phyloP scores from a whole-genome alignment of 1,139 yeast species.

The Saccharomycopsis crataegensis region DNA sequence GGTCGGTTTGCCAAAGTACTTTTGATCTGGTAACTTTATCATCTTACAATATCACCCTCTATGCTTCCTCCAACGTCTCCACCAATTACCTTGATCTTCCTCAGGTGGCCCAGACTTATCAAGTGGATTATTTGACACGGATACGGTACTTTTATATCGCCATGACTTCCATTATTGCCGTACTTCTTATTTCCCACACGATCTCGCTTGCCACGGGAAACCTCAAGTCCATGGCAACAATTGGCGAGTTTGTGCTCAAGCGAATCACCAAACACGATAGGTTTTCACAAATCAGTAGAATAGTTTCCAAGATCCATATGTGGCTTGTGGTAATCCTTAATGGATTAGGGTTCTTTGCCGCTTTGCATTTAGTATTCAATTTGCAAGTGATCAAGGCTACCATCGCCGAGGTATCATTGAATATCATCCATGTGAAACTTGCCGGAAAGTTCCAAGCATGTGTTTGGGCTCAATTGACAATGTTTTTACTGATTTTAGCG shows the following conservation, averaged over 20 bases:
- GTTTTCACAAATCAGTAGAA: neutral
- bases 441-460: neutral
- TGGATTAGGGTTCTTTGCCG: conserved; percentile 1
- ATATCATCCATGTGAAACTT: conserved; percentile 3
- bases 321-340: neutral
- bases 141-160: conserved; percentile 1
- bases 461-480: conserved; percentile 9
- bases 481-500: neutral
- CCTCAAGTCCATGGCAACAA: neutral
- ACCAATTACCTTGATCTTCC: conserved; percentile 8
- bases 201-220: neutral
- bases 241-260: neutral
- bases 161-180: neutral
- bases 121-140: conserved; percentile 5
- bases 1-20: conserved; percentile 4
- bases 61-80: conserved; percentile 3
- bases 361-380: conserved; percentile 6
- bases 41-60: conserved; percentile 8
- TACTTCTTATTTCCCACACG: neutral
- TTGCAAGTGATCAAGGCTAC: neutral
- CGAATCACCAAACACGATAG: neutral
- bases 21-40: neutral
- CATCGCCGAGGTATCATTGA: conserved; percentile 5
- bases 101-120: conserved; percentile 6
- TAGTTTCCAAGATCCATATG: neutral